phyloP scores from a whole-genome alignment of 2,329 filamentous ascomycete species.

The Cytospora schulzeri region DNA sequence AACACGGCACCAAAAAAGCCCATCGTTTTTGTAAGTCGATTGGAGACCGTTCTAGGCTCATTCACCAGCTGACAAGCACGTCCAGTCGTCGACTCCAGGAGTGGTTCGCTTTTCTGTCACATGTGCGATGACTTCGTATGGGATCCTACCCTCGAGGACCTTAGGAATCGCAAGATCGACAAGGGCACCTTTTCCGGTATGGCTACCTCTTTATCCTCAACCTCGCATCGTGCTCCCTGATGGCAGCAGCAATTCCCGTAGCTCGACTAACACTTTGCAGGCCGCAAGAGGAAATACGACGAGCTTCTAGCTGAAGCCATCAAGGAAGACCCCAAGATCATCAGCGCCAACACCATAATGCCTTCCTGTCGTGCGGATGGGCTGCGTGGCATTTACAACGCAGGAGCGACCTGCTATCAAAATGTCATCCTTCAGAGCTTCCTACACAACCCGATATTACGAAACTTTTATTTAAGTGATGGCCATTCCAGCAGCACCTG shows the following conservation, averaged over 20 bases:
- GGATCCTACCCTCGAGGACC: slow-evolving; percentile 77
- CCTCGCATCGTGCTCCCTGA: background rate
- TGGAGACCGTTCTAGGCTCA: background rate
- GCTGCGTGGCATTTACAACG: slow-evolving; percentile 91
- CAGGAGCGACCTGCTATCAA: slow-evolving; percentile 98
- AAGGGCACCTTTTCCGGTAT: slow-evolving; percentile 66
- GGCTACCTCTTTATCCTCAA: background rate
- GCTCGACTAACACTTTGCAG: slow-evolving; percentile 38
- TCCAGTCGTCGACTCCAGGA: slow-evolving; percentile 75
- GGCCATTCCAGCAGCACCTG: slow-evolving; percentile 83
- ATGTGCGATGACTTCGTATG: slow-evolving; percentile 83
- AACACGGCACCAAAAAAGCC: slow-evolving; percentile 68
- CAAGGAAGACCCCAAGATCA: slow-evolving; percentile 75
- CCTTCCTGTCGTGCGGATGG: slow-evolving; percentile 86
- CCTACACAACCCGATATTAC: slow-evolving; percentile 88
- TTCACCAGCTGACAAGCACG: slow-evolving; percentile 34
- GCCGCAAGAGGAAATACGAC: slow-evolving; percentile 75
- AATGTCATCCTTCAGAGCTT: slow-evolving; percentile 93
- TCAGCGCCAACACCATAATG: slow-evolving; percentile 75
- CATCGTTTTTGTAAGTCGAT: slow-evolving; percentile 71
- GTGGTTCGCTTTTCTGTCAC: slow-evolving; percentile 75
- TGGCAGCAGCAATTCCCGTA: background rate
- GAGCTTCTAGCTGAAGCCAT: slow-evolving; percentile 66
- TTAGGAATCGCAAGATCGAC: slow-evolving; percentile 70
- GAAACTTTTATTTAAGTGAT: slow-evolving; percentile 89